Evolutionary conservation across 768 basidiomycete genomes (phyloP), one percentile per base, ranked within the genome.

Genomic region (Boletus reticuloceps): DNA sequence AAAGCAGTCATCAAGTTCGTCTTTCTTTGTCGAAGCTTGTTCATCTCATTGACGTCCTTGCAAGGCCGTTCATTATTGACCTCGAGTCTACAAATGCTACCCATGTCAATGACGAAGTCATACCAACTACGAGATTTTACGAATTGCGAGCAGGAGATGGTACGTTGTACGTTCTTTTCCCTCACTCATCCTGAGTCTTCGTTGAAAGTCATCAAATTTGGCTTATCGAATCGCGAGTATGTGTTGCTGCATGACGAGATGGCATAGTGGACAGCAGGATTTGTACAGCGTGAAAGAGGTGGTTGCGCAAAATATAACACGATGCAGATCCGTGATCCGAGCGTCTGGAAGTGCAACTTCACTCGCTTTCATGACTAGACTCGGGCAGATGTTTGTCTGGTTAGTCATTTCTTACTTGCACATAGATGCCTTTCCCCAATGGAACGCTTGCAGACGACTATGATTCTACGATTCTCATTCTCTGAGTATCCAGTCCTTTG

Each of bases 81-180:
- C 83, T 99, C 10, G 95, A 99, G 63, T 97, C 94, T n/a, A 98
- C 97, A 3, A 99, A 99, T 67, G 86, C 91, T 3, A 98, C 97
- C 0, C 79, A 83, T 61, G 96, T 99, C 44, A 98, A 98, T 64
- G 91, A 86, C 58, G 82, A 88, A 64, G 72, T 79, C 46, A 88
- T 98, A 58, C 97, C 97, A 3, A 77, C 85, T 2, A 87, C 93
- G 9, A 78, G 96, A 56, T 99, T 85, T 69, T 95, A 88, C 67
- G 94, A 96, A 70, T 74, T 96, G 49, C 86, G 80, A 70, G 74
- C 81, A 19, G 79, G 83, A 25, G 94, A 96, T 70, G 87, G 93
- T 94, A 55, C 53, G 86, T 54, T 8, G 31, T n/a, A 10, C 56
- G 6, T 39, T 41, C 40, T 41, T 39, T 20, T 39, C 43, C 16